Conservation (phyloP, 371 early-diverging fungal species). For the Basidiobolus meristosporus region DNA sequence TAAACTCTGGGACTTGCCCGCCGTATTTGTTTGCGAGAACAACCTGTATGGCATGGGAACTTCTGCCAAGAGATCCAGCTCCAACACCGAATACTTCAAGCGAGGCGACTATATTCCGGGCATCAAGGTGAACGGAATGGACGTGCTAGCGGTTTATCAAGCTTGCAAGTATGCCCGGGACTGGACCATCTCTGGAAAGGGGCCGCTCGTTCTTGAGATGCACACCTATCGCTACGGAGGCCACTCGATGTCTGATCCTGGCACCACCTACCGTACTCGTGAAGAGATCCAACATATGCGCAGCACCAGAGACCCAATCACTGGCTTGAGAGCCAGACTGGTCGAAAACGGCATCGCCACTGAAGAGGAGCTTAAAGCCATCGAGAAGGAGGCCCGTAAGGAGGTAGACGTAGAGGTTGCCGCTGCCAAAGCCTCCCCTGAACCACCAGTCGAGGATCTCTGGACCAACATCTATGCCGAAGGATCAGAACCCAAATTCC, state of each 20-base stretch:
- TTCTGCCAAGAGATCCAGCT: slow-evolving; percentile 71
- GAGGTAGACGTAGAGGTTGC: slow-evolving; percentile 70
- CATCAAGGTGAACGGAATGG: slow-evolving; percentile 87
- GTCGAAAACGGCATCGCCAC: slow-evolving; percentile 43
- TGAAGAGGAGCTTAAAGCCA: slow-evolving; percentile 74
- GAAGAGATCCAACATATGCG: slow-evolving; percentile 97
- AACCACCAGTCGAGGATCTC: slow-evolving; percentile 54
- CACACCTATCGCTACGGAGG: slow-evolving; percentile 97
- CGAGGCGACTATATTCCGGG: slow-evolving; percentile 97
- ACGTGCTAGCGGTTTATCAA: slow-evolving; percentile 79
- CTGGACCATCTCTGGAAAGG: slow-evolving; percentile 65
- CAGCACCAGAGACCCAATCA: slow-evolving; percentile 81
- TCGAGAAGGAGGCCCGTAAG: slow-evolving; percentile 78
- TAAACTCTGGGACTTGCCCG: slow-evolving; percentile 94
- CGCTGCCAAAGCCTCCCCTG: slow-evolving; percentile 68
- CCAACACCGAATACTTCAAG: slow-evolving; percentile 87
- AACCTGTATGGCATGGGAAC: slow-evolving; percentile 99
- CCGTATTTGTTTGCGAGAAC: slow-evolving; percentile 96
- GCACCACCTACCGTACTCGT: slow-evolving; percentile 94
- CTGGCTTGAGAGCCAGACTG: slow-evolving; percentile 65
- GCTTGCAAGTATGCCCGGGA: slow-evolving; percentile 73
- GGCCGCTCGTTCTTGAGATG: slow-evolving; percentile 96
- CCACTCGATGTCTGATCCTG: slow-evolving; percentile 99
- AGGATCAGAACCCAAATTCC: slow-evolving; percentile 43
- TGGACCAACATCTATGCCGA: slow-evolving; percentile 67